Evolutionary conservation across 768 basidiomycete genomes (phyloP), one percentile per base, ranked within the genome.

Genomic region (Tricholomella constricta): DNA sequence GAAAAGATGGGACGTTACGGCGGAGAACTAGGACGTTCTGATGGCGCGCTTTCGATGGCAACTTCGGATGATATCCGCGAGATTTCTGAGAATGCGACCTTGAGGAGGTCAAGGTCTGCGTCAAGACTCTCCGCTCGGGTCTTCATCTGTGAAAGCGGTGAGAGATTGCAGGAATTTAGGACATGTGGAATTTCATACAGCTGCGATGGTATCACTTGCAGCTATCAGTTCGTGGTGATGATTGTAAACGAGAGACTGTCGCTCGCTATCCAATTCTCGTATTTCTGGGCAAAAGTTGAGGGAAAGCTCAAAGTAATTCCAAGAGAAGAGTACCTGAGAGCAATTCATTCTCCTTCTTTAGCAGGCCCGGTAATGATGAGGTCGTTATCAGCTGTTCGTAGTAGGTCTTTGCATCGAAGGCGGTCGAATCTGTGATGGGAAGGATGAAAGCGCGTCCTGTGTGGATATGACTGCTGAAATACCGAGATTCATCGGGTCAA

Each of bases 201-300:
- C 84, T 54, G 86, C 84, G 58, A 97, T 96, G 8, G 94, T 96
- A 62, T 94, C 91, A 54, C 88, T 92, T 2, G 94, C 94, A 1
- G 91, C 91, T 45, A 97, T 94, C 17, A 97, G 85, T 59, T 97
- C 94, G 54, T 94, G 92, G 62, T 97, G 94, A 64, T 95, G 94
- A 61, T 95, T 94, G 65, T 97, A 97, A 10, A 97, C 94, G 38
- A 97, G 76, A 8, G 89, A 88, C 68, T 97, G 94, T 20, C 91
- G 76, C 63, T 96, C 94, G 62, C 88, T 84, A 51, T 96, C 92
- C 12, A 97, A 72, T 56, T 92, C 83, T 27, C 90, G 79, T 54
- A 97, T 95, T 68, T 96, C 94, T 94, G 55, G 2, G n/a, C 1
- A 14, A 29, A 14, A 23, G 31, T 27, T 15, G 51, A 27, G 19